A percentile compares a stretch with the other conserved stretches of the same genome.
Evolutionary conservation across 306 rosid genomes (phyloP).

Genomic region (Aeschynomene evenia): DNA sequence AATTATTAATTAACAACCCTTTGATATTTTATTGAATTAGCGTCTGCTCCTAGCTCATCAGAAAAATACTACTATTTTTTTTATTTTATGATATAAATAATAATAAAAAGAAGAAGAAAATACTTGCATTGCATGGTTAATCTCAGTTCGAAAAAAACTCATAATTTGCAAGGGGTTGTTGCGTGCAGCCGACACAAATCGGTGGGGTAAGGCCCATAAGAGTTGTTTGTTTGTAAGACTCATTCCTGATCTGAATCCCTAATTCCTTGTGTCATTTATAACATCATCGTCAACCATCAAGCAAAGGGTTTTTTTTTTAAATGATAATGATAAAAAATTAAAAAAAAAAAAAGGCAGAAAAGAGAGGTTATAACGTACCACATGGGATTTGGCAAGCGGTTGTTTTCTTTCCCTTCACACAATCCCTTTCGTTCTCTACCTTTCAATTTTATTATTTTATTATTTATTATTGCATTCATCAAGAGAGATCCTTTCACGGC

Average conservation of each 20-base stretch:
- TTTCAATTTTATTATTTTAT: background rate
- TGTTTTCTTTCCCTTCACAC: constrained; percentile 36
- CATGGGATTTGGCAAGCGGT: constrained; percentile 11
- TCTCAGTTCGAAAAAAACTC: background rate
- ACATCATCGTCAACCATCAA: background rate
- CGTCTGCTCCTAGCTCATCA: no score
- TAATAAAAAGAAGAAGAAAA: no score
- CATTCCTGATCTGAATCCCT: background rate
- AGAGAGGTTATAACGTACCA: background rate
- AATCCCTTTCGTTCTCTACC: constrained; percentile 13
- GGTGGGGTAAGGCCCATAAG: constrained; percentile 1
- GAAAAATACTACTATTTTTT: no score
- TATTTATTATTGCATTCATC: background rate
- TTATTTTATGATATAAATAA: no score
- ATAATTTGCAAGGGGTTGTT: background rate
- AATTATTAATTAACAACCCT: no score
- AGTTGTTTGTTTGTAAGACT: background rate
- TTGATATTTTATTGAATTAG: no score
- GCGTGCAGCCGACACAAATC: constrained; percentile 18
- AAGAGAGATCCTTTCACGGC: constrained; percentile 19
- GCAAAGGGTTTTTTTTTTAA: background rate
- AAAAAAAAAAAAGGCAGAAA: no score
- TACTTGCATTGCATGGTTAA: no score
- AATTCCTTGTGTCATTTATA: background rate
- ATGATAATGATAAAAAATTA: background rate